Evolutionary conservation across 225 moss, liverwort and hornwort species (phyloP).

Genomic region (Straminergon stramineum): DNA sequence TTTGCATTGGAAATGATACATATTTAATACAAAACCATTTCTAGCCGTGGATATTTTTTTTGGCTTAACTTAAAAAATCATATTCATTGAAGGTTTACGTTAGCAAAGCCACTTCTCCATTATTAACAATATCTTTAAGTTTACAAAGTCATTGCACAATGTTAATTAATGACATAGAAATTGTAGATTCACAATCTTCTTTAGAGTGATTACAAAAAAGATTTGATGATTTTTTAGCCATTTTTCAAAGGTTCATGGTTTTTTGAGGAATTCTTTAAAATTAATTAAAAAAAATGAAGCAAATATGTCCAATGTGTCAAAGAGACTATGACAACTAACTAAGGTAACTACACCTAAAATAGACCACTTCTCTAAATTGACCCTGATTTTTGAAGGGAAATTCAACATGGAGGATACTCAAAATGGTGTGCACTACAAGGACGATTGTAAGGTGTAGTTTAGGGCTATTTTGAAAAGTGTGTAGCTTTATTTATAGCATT

Average conservation of each 20-base stretch:
- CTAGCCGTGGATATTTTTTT: rapidly evolving
- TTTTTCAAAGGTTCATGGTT: neutral
- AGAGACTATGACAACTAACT: no score
- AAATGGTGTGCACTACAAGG: no score
- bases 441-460: no score
- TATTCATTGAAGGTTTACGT: neutral
- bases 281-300: no score
- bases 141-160: neutral
- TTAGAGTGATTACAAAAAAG: neutral
- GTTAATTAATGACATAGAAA: neutral
- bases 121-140: neutral
- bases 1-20: neutral
- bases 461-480: no score
- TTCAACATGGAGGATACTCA: no score
- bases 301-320: neutral
- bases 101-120: neutral
- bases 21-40: neutral
- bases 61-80: neutral
- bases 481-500: no score
- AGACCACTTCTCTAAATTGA: no score
- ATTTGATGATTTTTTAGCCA: neutral
- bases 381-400: no score
- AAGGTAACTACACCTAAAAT: no score
- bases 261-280: neutral
- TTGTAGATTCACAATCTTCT: neutral